Conservation (phyloP, 2,329 filamentous ascomycete genomes). For the Colletotrichum sp. region DNA sequence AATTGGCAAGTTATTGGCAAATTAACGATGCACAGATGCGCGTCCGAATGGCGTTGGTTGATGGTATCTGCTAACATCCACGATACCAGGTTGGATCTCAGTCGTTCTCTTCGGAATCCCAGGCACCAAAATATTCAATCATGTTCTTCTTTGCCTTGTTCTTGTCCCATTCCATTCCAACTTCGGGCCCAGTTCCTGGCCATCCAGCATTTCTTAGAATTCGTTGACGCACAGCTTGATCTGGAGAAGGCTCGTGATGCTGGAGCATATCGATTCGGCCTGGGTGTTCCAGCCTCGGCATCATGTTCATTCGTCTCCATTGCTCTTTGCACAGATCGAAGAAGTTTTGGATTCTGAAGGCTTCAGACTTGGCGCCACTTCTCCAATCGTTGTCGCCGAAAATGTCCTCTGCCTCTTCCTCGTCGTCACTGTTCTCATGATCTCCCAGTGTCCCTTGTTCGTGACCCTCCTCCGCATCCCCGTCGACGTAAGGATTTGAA, state of each 20-base stretch:
- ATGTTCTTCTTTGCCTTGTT: not conserved
- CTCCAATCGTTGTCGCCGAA: not conserved
- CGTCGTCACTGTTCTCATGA: not conserved
- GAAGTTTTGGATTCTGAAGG: not conserved
- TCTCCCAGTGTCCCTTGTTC: rapidly evolving
- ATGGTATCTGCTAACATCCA: not conserved
- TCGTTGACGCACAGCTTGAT: not conserved
- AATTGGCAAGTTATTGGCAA: not conserved
- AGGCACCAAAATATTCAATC: not conserved
- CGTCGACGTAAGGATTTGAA: not conserved
- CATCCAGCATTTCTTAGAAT: not conserved
- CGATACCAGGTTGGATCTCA: not conserved
- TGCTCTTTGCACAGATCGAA: not conserved
- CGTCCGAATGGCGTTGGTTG: not conserved
- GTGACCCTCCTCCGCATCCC: not conserved
- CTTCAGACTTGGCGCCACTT: not conserved
- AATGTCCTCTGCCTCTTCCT: not conserved
- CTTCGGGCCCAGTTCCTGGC: not conserved
- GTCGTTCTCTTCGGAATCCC: not conserved
- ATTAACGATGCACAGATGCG: not conserved
- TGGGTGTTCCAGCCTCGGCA: not conserved
- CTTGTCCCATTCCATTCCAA: not conserved
- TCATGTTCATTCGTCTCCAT: not conserved
- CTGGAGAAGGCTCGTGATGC: not conserved
- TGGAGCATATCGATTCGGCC: not conserved